phyloP scores from a whole-genome alignment of 495 filamentous ascomycete species.

The Aspergillus carlsbadensis region DNA sequence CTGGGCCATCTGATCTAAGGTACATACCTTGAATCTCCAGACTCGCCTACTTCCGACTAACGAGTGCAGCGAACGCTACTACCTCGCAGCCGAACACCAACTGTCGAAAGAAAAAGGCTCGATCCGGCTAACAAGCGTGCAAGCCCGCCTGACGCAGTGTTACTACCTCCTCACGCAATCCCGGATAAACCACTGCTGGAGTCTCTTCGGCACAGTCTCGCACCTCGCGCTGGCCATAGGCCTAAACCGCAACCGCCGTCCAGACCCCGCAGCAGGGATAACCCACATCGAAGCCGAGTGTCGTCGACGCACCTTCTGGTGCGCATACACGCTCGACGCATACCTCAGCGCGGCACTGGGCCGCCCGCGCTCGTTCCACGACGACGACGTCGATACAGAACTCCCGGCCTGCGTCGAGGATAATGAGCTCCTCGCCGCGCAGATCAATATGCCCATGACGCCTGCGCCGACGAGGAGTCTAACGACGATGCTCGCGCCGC shows the following conservation, averaged over 20 bases:
- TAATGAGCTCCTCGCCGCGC: not conserved
- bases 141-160: slow-evolving; percentile 12
- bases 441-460: not conserved
- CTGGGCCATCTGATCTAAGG: not conserved
- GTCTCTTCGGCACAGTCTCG: slow-evolving; percentile 11
- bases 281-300: slow-evolving; percentile 21
- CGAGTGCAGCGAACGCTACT: not conserved
- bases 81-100: slow-evolving; percentile 5
- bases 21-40: not conserved
- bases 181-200: slow-evolving; percentile 10
- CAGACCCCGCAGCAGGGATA: not conserved
- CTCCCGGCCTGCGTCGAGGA: slow-evolving; percentile 1
- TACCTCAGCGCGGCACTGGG: slow-evolving; percentile 30
- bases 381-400: slow-evolving; percentile 43
- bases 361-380: slow-evolving; percentile 36
- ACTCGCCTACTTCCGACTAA: not conserved
- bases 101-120: slow-evolving; percentile 1
- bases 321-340: slow-evolving; percentile 51
- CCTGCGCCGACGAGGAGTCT: not conserved
- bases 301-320: slow-evolving; percentile 54
- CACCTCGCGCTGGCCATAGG: slow-evolving; percentile 7
- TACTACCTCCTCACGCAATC: slow-evolving; percentile 10
- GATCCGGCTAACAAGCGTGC: slow-evolving; percentile 4
- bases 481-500: not conserved
- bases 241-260: not conserved